Evolutionary conservation across 2,329 filamentous ascomycete genomes (phyloP).

Genomic region (Phialophora tarda): DNA sequence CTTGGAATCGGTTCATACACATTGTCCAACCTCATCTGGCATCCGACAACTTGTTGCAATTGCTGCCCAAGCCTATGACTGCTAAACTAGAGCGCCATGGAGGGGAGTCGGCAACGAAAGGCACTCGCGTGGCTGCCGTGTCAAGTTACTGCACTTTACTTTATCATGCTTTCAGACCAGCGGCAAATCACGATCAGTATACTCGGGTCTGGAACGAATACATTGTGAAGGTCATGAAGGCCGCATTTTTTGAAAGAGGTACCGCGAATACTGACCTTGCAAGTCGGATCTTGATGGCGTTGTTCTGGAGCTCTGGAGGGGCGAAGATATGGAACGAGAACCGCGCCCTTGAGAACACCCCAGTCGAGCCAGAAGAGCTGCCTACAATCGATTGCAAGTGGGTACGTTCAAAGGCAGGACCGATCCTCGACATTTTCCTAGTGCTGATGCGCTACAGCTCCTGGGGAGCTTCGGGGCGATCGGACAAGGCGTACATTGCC

Average conservation of each 20-base stretch:
- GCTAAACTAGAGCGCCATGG: conserved; percentile 72
- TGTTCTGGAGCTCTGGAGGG: conserved; percentile 58
- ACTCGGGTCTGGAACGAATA: conserved; percentile 80
- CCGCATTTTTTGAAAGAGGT: conserved; percentile 57
- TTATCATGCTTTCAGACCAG: conserved; percentile 81
- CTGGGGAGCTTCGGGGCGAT: conserved; percentile 48
- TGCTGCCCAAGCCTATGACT: conserved; percentile 71
- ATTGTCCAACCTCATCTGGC: conserved; percentile 69
- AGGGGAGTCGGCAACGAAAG: conserved; percentile 53
- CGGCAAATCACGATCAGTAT: conserved; percentile 66
- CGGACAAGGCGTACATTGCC: conserved; percentile 57
- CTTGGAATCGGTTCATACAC: conserved; percentile 85
- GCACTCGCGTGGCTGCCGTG: conserved; percentile 62
- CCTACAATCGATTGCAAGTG: conserved; percentile 83
- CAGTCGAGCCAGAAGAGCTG: conserved; percentile 74
- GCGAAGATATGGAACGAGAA: conserved; percentile 74
- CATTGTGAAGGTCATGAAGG: conserved; percentile 68
- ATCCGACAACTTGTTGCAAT: conserved; percentile 61
- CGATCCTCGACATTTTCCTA: conserved; percentile 68
- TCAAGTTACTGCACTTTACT: conserved; percentile 79
- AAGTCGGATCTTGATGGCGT: conserved; percentile 72
- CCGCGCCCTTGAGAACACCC: conserved; percentile 66
- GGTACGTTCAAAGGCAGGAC: conserved; percentile 73
- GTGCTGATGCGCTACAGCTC: conserved; percentile 57
- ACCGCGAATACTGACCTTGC: conserved; percentile 62